Base-by-base conservation (phyloP, 2,329 filamentous ascomycete genomes). In the Coniella vitis region DNA sequence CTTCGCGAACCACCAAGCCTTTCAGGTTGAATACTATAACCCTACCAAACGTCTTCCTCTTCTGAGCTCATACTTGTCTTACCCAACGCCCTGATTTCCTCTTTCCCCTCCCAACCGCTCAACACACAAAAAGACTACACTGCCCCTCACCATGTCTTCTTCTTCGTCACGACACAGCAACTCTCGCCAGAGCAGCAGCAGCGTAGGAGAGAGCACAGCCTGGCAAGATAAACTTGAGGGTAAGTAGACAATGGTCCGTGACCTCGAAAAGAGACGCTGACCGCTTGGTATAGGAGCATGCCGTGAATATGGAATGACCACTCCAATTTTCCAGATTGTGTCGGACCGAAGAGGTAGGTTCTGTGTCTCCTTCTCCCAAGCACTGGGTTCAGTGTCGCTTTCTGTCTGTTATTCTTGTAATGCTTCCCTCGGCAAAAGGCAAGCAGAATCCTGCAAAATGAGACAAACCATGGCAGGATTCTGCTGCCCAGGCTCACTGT, bases 171-270 rank as follows among this genome's bases (percentile, higher is more conserved):
- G 51, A 45, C 40, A 47, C 51, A 51, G 51, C 48, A 51, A 44
- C 17, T 47, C 48, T 9, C 38, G 48, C 16, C 46, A 54, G 44
- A 44, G 39, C 37, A 38, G 41, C 22, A 54, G 51, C 53, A 60
- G 60, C 48, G 45, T 51, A 16, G 48, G 53, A 21, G 53, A 55
- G 38, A 54, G 52, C 46, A 52, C 35, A 14, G 39, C 52, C 9
- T 67, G 64, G 65, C 63, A 66, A 46, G 54, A 63, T 42, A 63
- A 57, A 54, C 62, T 67, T 34, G 47, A 55, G 16, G 59, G 65
- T 65, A 55, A 25, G 31, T 8, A 41, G 10, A 10, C 14, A 16
- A 8, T 19, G 29, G 4, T 5, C 13, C 7, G 4, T 7, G 19
- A 21, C 21, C 12, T 19, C 19, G 2, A 21, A 10, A 42, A 41